Evolutionary conservation across 768 basidiomycete genomes (phyloP), one percentile per base, ranked within the genome.

Genomic region (Suillus placidus): DNA sequence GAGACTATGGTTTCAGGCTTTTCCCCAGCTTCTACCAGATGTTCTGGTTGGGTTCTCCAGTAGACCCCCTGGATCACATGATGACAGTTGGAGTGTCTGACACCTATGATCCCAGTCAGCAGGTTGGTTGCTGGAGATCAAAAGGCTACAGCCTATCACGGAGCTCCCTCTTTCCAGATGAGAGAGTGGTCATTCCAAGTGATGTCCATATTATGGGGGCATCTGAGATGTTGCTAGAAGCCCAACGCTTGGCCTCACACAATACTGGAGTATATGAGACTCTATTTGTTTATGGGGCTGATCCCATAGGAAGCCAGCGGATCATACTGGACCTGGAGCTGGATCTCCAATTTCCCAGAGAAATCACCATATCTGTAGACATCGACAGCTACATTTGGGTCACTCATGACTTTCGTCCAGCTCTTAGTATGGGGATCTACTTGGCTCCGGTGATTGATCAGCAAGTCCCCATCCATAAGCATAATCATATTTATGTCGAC

Each of bases 351-450:
- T 6, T 35, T 1, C 3, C 34, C 0, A 9, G 51, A 0, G 26
- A 72, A 18, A 1, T 70, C 1, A 16, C 37, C 5, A 56, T 71
- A 1, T 7, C 51, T 0, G 30, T 67, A 1, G 68, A 71, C 38
- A 62, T 72, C 1, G 70, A 71, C 38, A 72, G 70, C 16, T 38
- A 71, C 23, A 67, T 72, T 3, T 72, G 71, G 71, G 66, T 69
- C 0, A 71, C 66, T 9, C 32, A 42, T 32, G 12, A 26, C 38
- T 12, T 30, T 23, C 10, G 42, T 54, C 35, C 35, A 35, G 35
- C 10, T 9, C 35, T 35, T 35, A 35, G 35, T 9, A 35, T 35
- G 4, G 35, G 35, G 35, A 35, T 35, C 35, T 35, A 35, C 35
- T 35, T 35, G 35, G 35, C 35, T 9, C 35, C 4, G 6, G 35